A percentile compares a stretch with the other conserved stretches of the same genome.
Evolutionary conservation across 352 stramenopile species (phyloP).

Genomic region (Globisporangium viniferum): DNA sequence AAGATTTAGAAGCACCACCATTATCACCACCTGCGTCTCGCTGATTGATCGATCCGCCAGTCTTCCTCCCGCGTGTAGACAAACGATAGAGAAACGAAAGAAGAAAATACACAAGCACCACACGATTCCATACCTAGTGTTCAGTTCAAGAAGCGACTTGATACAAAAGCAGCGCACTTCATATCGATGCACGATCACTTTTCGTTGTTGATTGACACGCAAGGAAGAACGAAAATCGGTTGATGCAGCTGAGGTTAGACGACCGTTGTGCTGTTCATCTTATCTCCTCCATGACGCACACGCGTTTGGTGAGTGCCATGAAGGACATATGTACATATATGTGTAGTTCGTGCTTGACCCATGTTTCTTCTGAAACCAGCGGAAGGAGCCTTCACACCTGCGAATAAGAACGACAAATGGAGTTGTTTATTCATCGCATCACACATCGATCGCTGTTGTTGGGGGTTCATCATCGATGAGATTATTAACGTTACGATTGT

Average conservation of each 20-base stretch:
- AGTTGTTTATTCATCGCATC: neutral
- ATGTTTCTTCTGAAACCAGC: neutral
- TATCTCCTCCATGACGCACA: too few species aligned
- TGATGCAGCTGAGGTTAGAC: too few species aligned
- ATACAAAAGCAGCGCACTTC: too few species aligned
- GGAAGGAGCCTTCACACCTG: neutral
- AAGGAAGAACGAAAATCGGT: too few species aligned
- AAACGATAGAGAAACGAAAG: neutral
- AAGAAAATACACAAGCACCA: neutral
- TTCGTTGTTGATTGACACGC: too few species aligned
- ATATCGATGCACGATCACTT: too few species aligned
- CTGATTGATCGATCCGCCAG: conserved; percentile 1
- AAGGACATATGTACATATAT: too few species aligned
- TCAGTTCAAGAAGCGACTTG: too few species aligned
- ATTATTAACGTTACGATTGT: neutral
- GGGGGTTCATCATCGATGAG: neutral
- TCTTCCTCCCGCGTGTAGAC: neutral
- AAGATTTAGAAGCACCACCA: conserved; percentile 6
- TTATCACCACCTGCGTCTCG: neutral
- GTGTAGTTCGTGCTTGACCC: too few species aligned
- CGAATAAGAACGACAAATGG: neutral
- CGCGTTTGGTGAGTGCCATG: too few species aligned
- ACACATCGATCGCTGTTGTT: neutral
- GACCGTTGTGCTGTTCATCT: too few species aligned
- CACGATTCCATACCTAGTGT: neutral